Percentiles rank a stretch among this genome's conserved stretches.
These are phyloP conservation scores for Blastocystis sp. DNA, from an alignment of 352 stramenopile species.

Conservation along the genomic window DNA sequence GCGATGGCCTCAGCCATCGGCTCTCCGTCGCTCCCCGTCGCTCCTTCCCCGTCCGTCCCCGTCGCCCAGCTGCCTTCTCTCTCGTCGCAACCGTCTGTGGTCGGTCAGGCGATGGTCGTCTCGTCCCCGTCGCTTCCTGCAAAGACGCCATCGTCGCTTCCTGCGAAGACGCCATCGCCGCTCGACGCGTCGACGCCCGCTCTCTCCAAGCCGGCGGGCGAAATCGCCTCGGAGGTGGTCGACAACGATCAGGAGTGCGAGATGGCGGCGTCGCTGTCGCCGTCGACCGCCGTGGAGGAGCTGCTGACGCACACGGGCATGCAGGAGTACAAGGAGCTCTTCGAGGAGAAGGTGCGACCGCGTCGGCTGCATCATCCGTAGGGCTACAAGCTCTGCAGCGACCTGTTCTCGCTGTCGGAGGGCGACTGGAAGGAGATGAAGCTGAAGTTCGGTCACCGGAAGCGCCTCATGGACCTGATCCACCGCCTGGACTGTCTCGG, in stretches of 20 bases:
- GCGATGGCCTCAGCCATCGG: too few species aligned
- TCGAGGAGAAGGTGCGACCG: conserved; percentile 5
- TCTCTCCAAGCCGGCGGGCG: background rate
- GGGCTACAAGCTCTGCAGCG: conserved; percentile 31
- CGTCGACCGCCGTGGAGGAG: conserved; percentile 29
- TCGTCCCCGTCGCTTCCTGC: too few species aligned
- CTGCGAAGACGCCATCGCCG: background rate
- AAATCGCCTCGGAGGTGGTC: background rate
- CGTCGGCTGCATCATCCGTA: background rate
- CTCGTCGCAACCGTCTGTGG: too few species aligned
- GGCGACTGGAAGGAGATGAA: conserved; percentile 58
- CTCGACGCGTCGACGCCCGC: background rate
- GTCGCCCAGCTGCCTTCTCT: too few species aligned
- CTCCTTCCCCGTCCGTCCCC: too few species aligned
- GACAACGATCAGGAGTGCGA: background rate
- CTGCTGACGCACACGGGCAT: conserved; percentile 5
- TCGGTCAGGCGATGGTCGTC: too few species aligned
- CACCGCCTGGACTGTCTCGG: conserved; percentile 29
- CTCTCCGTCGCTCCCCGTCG: too few species aligned
- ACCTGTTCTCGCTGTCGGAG: conserved; percentile 40
- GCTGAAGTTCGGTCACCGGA: conserved; percentile 67
- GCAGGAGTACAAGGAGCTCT: conserved; percentile 45
- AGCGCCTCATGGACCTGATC: conserved; percentile 46
- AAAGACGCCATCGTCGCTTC: too few species aligned
- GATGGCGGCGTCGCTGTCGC: background rate